Evolutionary conservation across 257 asterid genomes (phyloP).

Genomic region (Fraxinus anomala): DNA sequence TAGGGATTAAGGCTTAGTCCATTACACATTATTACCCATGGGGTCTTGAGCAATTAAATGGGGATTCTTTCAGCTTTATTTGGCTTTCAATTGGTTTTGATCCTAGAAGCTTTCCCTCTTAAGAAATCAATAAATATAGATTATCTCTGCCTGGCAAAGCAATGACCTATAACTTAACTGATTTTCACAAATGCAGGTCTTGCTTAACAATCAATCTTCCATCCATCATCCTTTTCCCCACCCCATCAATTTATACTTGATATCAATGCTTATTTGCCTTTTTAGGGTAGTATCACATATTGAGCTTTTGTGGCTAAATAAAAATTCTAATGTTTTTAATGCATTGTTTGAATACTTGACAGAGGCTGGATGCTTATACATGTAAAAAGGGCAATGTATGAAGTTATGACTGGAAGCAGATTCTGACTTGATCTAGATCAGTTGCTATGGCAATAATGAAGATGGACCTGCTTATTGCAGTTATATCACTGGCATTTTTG

Average conservation of each 20-base stretch:
- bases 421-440: slow-evolving; percentile 19
- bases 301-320: neutral
- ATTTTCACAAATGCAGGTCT: neutral
- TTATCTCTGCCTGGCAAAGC: neutral
- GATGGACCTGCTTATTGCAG: slow-evolving; percentile 34
- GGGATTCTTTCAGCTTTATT: neutral
- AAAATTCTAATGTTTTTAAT: neutral
- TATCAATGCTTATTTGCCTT: neutral
- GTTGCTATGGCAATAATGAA: slow-evolving; percentile 12
- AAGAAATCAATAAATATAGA: neutral
- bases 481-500: slow-evolving; percentile 28
- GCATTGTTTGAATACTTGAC: neutral
- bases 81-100: neutral
- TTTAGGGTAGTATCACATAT: neutral
- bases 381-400: neutral
- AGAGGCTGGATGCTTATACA: neutral
- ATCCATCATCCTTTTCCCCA: neutral
- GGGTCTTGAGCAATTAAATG: neutral
- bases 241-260: neutral
- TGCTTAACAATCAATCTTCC: neutral
- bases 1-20: neutral
- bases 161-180: neutral
- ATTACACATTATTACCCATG: neutral
- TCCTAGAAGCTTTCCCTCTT: neutral
- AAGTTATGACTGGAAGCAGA: neutral